Percentiles rank a stretch among this genome's conserved stretches.
These are phyloP conservation scores for Jaapia argillacea DNA, from an alignment of 768 basidiomycete species.

Conservation along the genomic window DNA sequence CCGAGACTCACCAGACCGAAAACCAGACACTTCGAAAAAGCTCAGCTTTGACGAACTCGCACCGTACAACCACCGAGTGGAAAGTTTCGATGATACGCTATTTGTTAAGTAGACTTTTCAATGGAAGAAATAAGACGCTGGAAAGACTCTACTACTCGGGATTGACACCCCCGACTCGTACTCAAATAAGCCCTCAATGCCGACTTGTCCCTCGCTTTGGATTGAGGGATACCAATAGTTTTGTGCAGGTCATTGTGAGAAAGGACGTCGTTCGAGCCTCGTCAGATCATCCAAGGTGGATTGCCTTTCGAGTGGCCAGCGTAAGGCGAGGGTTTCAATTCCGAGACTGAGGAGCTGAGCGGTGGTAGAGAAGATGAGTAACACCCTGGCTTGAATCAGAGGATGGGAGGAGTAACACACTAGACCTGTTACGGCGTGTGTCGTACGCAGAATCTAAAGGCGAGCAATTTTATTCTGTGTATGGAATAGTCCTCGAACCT, in stretches of 20 bases:
- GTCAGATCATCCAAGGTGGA: too few relatives aligned
- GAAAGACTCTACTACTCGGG: constrained; percentile 53
- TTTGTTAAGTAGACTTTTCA: constrained; percentile 83
- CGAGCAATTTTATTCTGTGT: too few relatives aligned
- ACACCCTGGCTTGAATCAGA: constrained; percentile 11
- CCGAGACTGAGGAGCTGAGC: too few relatives aligned
- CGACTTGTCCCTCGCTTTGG: constrained; percentile 42
- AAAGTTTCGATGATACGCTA: constrained; percentile 66
- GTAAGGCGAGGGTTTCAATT: constrained; percentile 4
- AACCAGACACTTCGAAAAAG: constrained; percentile 42
- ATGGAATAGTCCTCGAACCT: constrained; percentile 12
- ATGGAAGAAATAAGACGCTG: constrained; percentile 26
- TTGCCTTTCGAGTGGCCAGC: constrained; percentile 8
- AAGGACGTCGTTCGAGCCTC: constrained; percentile 39
- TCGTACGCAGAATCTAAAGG: too few relatives aligned
- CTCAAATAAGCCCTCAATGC: constrained; percentile 67
- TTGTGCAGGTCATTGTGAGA: constrained; percentile 58
- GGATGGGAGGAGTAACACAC: constrained; percentile 16
- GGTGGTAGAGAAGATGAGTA: constrained; percentile 3
- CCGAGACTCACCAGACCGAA: constrained; percentile 55
- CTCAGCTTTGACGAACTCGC: constrained; percentile 40
- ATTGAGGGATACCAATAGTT: constrained; percentile 55
- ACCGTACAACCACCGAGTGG: constrained; percentile 63
- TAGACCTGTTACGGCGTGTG: too few relatives aligned
- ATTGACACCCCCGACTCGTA: constrained; percentile 70